Evolutionary conservation across 495 filamentous ascomycete genomes (phyloP).

Genomic region (Halenospora varia): DNA sequence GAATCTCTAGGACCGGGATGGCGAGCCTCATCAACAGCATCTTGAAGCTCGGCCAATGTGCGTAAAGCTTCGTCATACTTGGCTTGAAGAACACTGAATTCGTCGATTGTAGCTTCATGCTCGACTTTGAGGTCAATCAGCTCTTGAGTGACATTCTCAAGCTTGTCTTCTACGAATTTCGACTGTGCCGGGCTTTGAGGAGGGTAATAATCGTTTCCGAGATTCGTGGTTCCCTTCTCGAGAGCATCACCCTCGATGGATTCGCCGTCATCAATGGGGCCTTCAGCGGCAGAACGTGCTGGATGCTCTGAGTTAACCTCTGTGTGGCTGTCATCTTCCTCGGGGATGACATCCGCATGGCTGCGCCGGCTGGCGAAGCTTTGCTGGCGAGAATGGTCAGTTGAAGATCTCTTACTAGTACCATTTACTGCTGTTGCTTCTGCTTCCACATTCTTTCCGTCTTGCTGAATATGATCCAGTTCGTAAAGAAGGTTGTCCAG

Average conservation of each 20-base stretch:
- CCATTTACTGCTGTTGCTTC: constrained; percentile 34
- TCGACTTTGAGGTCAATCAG: constrained; percentile 85
- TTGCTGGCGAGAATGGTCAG: constrained; percentile 43
- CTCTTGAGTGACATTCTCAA: constrained; percentile 89
- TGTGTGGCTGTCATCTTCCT: constrained; percentile 7
- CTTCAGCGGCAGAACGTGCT: constrained; percentile 18
- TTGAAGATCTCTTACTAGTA: constrained; percentile 17
- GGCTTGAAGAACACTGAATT: constrained; percentile 75
- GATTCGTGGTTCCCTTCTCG: constrained; percentile 14
- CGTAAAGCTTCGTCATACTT: constrained; percentile 91
- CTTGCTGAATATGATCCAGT: constrained; percentile 74
- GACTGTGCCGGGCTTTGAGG: constrained; percentile 61
- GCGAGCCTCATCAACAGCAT: constrained; percentile 76
- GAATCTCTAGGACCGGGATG: constrained; percentile 57
- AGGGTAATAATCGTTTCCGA: constrained; percentile 7
- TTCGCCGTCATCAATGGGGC: constrained; percentile 25
- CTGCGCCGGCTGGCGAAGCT: constrained; percentile 47
- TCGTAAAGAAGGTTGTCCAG: constrained; percentile 90
- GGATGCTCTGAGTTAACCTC: constrained; percentile 5
- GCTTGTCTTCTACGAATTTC: constrained; percentile 85
- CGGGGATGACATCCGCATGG: constrained; percentile 50
- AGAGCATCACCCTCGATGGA: constrained; percentile 19
- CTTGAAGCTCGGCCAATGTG: constrained; percentile 76
- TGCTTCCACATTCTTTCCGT: constrained; percentile 40
- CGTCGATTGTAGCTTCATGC: constrained; percentile 78